Evolutionary conservation across 179 eudicot species (phyloP), one percentile per base, ranked within the genome.

Genomic region (Corrigiola litoralis): DNA sequence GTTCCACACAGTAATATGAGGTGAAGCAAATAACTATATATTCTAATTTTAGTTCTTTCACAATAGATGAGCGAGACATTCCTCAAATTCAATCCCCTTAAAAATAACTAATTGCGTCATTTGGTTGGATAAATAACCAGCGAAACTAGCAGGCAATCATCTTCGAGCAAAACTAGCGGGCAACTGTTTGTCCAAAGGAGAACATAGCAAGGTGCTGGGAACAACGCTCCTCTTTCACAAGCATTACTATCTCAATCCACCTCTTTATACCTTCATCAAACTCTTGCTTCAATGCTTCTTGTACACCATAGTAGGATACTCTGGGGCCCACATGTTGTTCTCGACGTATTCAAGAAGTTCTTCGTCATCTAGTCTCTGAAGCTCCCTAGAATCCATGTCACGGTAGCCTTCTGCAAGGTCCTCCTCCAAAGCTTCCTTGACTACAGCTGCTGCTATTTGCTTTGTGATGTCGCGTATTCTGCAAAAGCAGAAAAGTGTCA

Each of bases 401-500:
- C 97, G 96, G 72, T 94, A 94, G 60, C 99, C 96, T 86, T 90
- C 99, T 29, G 88, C 96, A 47, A 94, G 79, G 77, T 88, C 97
- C 76, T 90, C 99, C 73, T 83, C 81, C 55, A 87, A 67, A 69
- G 99, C 97, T 82, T 94, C 99, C 82, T 75, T 79, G 52, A 94
- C 52, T 67, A 94, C 99, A 50, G 99, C 99, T 41, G 87, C 86
- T 54, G 99, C 97, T 72, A 94, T 87, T 79, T 90, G 76, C 74
- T 84, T 94, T 61, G 99, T 90, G 74, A 94, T 94, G 60, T 94
- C 97, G 12, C 99, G 99, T 81, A 94, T 94, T 64, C 97, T 94
- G 82, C 56, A 67, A 45, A 60, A 58, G 66, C 5, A 14, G 41
- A n/a, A n/a, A 47, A 58, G 41, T 27, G 66, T 75, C 18, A 72